phyloP scores from a whole-genome alignment of 306 rosid genomes.

The Dicorynia guianensis region DNA sequence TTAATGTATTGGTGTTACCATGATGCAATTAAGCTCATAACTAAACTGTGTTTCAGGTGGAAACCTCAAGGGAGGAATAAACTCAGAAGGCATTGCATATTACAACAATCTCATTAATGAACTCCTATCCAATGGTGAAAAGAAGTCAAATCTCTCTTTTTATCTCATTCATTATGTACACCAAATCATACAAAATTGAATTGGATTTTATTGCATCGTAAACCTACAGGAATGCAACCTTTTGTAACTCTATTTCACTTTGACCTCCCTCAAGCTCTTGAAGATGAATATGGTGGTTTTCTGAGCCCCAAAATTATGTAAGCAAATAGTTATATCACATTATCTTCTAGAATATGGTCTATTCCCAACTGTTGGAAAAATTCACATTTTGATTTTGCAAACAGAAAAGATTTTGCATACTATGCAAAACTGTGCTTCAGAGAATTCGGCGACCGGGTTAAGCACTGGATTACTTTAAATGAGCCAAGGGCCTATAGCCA shows the following conservation, averaged over 20 bases:
- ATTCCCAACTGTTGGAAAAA: background rate
- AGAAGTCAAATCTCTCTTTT: background rate
- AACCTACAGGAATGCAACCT: slow-evolving; percentile 32
- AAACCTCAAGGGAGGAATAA: slow-evolving; percentile 65
- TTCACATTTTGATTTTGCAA: background rate
- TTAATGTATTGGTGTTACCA: background rate
- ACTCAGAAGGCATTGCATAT: slow-evolving; percentile 59
- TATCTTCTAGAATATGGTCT: background rate
- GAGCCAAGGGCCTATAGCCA: slow-evolving; percentile 1
- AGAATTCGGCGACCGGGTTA: slow-evolving; percentile 42
- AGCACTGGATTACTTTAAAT: slow-evolving; percentile 44
- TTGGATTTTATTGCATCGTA: background rate
- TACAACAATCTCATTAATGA: slow-evolving; percentile 73
- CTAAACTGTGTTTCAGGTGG: slow-evolving; percentile 51
- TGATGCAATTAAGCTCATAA: slow-evolving; percentile 14
- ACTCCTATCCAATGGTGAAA: slow-evolving; percentile 55
- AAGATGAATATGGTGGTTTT: slow-evolving; percentile 67
- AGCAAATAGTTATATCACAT: slow-evolving; percentile 28
- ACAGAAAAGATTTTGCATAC: slow-evolving; percentile 33
- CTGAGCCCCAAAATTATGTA: slow-evolving; percentile 60
- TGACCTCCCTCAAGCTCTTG: slow-evolving; percentile 69
- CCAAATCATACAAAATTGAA: too few relatives aligned
- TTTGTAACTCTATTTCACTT: slow-evolving; percentile 49
- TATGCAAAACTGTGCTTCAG: slow-evolving; percentile 34
- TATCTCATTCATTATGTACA: background rate